Base-by-base conservation (phyloP, 768 basidiomycete genomes). In the Crucibulum laeve region DNA sequence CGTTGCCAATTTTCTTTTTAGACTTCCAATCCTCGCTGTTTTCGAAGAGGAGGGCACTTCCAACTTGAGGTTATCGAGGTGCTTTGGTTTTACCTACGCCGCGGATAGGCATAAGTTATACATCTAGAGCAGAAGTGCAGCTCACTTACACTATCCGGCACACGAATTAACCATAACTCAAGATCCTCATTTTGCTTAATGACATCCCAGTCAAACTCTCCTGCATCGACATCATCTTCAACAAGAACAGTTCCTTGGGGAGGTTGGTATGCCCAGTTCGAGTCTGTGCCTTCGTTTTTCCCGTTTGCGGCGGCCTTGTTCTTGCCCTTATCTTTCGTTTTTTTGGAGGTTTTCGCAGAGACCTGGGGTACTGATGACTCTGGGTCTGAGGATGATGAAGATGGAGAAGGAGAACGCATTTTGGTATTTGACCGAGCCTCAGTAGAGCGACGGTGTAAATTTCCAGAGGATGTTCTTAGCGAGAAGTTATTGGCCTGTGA, bases 111-210 rank as follows among this genome's bases (percentile, higher is more conserved):
- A 22, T 19, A 32, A 22, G 8, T 4, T 15, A 19, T 19, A 25
- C 17, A 21, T 13, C 5, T 7, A 43, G 22, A n/a, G 17, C 38
- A 25, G 18, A 25, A 15, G 34, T 18, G n/a, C 21, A 17, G 11
- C n/a, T n/a, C n/a, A 67, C 83, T 46, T 55, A 88, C 87, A 28
- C 71, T 71, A 10, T 82, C 77, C 18, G 87, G 87, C 13, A 80
- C 74, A 8, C 87, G 76, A 25, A 89, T 73, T 10, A 87, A 62
- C 77, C 85, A 88, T 6, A 90, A 52, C 51, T 90, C 86, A 7
- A 78, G 53, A 46, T 87, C 76, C 21, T 82, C 71, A 39, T 74
- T 61, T 2, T 70, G 54, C 8, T 76, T 68, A 4, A 90, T 47
- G 4, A 65, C 61, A 45, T 84, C 82, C 84, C 84, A 89, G 52